phyloP scores from a whole-genome alignment of 2,329 filamentous ascomycete genomes.

The Tolypocladium ovalisporum region DNA sequence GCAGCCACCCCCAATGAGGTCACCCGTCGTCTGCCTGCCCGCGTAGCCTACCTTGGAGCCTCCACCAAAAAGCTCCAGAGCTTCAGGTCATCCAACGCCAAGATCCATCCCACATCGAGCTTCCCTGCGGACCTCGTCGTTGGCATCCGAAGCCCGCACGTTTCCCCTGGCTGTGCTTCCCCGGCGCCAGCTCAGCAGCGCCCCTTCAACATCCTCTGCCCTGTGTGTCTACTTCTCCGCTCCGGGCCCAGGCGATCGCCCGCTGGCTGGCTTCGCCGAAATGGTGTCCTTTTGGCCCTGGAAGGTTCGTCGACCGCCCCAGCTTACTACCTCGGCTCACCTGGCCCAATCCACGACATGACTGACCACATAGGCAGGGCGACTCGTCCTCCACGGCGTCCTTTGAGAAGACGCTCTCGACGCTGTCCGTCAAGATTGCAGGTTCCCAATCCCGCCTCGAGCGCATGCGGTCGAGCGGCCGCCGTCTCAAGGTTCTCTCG shows the following conservation, averaged over 20 bases:
- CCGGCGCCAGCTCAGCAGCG: not conserved
- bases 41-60: not conserved
- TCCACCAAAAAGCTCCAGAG: not conserved
- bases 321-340: not conserved
- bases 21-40: not conserved
- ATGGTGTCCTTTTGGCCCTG: constrained; percentile 13
- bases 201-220: not conserved
- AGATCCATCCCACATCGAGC: not conserved
- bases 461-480: constrained; percentile 55
- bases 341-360: not conserved
- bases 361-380: constrained; percentile 40
- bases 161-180: not conserved
- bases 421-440: constrained; percentile 72
- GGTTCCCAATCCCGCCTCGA: constrained; percentile 66
- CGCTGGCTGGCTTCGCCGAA: not conserved
- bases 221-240: not conserved
- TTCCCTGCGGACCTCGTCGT: not conserved
- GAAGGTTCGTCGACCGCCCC: constrained; percentile 6
- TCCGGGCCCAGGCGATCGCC: not conserved
- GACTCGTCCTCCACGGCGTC: constrained; percentile 74
- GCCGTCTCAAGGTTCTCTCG: constrained; percentile 74
- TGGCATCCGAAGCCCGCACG: not conserved
- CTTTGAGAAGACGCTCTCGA: constrained; percentile 84
- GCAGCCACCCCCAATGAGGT: not conserved
- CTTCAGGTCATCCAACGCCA: not conserved